phyloP scores from a whole-genome alignment of 2,329 filamentous ascomycete genomes.

The Leptosphaerulina australis region DNA sequence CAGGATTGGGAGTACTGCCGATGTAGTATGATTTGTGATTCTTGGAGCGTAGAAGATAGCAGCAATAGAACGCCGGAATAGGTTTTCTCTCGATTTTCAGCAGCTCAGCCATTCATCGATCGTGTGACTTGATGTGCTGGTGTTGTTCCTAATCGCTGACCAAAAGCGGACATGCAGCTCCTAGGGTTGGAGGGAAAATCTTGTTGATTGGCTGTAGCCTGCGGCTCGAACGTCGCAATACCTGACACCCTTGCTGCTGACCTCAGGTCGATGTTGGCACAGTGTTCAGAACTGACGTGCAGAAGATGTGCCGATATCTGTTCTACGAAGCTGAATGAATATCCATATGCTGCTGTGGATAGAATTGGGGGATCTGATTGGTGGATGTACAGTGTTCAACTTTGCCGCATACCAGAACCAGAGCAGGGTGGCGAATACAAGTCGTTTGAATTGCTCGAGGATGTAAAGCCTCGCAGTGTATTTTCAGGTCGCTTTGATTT shows the following conservation, averaged over 20 bases:
- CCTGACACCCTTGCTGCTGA: conserved; percentile 28
- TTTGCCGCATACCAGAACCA: too few species aligned
- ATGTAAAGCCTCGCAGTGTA: background rate
- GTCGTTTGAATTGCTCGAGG: background rate
- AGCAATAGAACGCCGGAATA: conserved; percentile 89
- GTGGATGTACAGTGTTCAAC: too few species aligned
- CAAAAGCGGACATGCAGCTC: conserved; percentile 26
- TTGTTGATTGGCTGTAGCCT: conserved; percentile 21
- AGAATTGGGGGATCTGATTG: too few species aligned
- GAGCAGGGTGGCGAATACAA: conserved; percentile 4
- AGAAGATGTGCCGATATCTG: background rate
- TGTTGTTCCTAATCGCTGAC: conserved; percentile 24
- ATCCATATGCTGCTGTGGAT: background rate
- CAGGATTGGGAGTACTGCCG: conserved; percentile 88
- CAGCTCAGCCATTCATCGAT: conserved; percentile 17
- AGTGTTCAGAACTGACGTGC: conserved; percentile 4
- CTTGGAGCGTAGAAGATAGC: conserved; percentile 88
- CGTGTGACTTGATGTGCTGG: conserved; percentile 5
- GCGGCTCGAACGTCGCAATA: conserved; percentile 19
- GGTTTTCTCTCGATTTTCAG: conserved; percentile 34
- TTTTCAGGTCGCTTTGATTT: too few species aligned
- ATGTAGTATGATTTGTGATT: conserved; percentile 78
- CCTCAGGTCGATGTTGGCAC: conserved; percentile 23
- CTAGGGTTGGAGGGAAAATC: conserved; percentile 20
- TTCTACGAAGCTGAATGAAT: too few species aligned